Base-by-base conservation (phyloP, 352 stramenopile genomes). In the Globisporangium polare region DNA sequence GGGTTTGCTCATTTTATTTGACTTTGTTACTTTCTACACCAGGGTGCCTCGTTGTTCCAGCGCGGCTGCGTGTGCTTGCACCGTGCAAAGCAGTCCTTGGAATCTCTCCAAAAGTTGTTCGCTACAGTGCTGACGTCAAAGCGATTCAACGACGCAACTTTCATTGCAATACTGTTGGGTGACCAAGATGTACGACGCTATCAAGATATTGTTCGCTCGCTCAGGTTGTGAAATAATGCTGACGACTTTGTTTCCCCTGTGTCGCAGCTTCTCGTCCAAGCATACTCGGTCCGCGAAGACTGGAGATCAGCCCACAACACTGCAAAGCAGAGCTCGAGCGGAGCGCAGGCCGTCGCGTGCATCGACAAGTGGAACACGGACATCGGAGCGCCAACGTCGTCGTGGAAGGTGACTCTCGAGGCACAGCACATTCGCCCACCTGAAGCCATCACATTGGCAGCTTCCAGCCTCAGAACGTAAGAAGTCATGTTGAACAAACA, bases 21-120 rank as follows among this genome's bases (percentile, higher is more conserved):
- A 33, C 29, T 6, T 6, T 33, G 1, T 42, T 9, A 33, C 27
- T 18, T 31, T n/a, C 37, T 37, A 5, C 27, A 39, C 15, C 13
- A 92, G 83, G 83, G 83, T 0, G 60, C 73, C 0, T 90, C 83
- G 17, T 55, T 85, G 1, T 79, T 90, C 26, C 83, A 93, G 50
- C 75, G 73, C 0, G 75, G 65, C 5, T 90, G 76, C 33, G 73
- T 76, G 5, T 63, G 68, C 20, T 56, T 93, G 5, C 50, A 70
- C 53, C 75, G 78, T n/a, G 67, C 62, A 0, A 67, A 66, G 31
- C 72, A 71, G 29, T 47, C 29, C 18, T 18, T 65, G 0, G 17
- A 66, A 7, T 18, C 39, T 5, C 68, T 89, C 0, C 62, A 68
- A 2, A 52, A 51, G 5, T 43, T 84, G 0, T 68, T 70, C 26